Evolutionary conservation across 2,329 filamentous ascomycete species (phyloP).

Genomic region (Microascus cirrosus): DNA sequence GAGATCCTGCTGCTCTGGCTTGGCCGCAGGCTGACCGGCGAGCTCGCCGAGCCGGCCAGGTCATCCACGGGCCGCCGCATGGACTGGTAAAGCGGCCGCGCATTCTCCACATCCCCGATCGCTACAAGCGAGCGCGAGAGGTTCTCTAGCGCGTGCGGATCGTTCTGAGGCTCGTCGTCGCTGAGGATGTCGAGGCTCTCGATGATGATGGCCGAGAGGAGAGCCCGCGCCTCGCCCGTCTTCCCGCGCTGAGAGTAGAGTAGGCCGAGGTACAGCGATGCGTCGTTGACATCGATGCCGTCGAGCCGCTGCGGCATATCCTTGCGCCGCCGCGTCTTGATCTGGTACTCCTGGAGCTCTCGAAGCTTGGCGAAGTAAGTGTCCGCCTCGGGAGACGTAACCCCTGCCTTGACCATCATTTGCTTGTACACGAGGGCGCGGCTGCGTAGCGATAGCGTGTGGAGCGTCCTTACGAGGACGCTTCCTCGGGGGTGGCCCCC

Average conservation of each 20-base stretch:
- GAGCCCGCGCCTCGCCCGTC: conserved; percentile 13
- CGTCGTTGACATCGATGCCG: conserved; percentile 28
- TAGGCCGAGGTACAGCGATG: conserved; percentile 25
- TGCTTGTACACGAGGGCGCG: conserved; percentile 25
- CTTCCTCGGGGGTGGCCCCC: conserved; percentile 27
- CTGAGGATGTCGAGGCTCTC: conserved; percentile 25
- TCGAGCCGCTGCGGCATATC: conserved; percentile 27
- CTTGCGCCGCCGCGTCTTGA: conserved; percentile 3
- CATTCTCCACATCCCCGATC: conserved; percentile 22
- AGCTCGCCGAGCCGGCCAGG: conserved; percentile 15
- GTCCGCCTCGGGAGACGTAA: conserved; percentile 14
- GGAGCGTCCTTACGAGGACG: conserved; percentile 24
- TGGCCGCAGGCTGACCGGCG: conserved; percentile 14
- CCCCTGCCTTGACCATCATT: conserved; percentile 15
- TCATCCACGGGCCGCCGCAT: conserved; percentile 20
- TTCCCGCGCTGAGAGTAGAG: conserved; percentile 21
- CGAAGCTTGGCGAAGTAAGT: conserved; percentile 23
- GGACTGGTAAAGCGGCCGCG: conserved; percentile 23
- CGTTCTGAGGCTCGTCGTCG: conserved; percentile 28
- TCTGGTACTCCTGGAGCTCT: conserved; percentile 20
- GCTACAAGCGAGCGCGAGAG: conserved; percentile 26
- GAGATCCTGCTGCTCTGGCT: conserved; percentile 9
- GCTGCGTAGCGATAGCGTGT: conserved; percentile 26
- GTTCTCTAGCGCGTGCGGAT: conserved; percentile 28
- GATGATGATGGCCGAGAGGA: conserved; percentile 20